Base-by-base conservation (phyloP, 495 filamentous ascomycete species). In the Astrocystis sublimbata region DNA sequence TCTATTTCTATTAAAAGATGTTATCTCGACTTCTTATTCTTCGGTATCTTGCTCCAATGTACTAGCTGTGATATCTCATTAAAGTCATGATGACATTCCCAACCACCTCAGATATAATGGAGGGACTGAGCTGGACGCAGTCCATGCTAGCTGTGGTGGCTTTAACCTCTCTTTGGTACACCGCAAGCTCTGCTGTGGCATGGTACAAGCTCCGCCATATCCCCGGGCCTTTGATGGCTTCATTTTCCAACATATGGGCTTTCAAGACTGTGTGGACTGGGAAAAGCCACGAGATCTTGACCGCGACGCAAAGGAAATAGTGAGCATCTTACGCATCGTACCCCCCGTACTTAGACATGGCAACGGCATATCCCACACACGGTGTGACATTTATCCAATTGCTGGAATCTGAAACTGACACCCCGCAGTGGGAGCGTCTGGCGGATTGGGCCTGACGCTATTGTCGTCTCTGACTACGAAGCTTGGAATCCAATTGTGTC, bases 161-260 rank as follows among this genome's bases (percentile, higher is more conserved):
- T 17, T 17, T 26, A n/a, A 8, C 13, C 8, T 12, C 31, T 49
- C 23, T 47, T 12, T 58, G 55, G 55, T 58, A 58, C 36, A 49
- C 38, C 19, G n/a, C 6, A 9, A 47, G 55, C 13, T 35, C 41
- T 19, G 13, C 47, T 36, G 28, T 36, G 19, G 55, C 42, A 1
- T 58, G 55, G 55, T 24, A 49, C 28, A 46, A 26, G 19, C 55
- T 58, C n/a, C 55, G 55, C 1, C 55, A 58, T 38, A 28, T 58
- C 36, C 55, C 55, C 9, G 55, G 55, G 3, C 55, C 55, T 6
- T 46, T 58, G 17, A 36, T 58, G 2, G 55, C 55, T 2, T 58
- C 55, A 30, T 58, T 58, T 13, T 47, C 41, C 42, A 10, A 58
- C 24, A 23, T 58, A 36, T 58, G 55, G 55, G 15, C 9, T 1